Percentiles rank a stretch among this genome's conserved stretches.
phyloP scores from a whole-genome alignment of 768 basidiomycete genomes.

The Suillus discolor region DNA sequence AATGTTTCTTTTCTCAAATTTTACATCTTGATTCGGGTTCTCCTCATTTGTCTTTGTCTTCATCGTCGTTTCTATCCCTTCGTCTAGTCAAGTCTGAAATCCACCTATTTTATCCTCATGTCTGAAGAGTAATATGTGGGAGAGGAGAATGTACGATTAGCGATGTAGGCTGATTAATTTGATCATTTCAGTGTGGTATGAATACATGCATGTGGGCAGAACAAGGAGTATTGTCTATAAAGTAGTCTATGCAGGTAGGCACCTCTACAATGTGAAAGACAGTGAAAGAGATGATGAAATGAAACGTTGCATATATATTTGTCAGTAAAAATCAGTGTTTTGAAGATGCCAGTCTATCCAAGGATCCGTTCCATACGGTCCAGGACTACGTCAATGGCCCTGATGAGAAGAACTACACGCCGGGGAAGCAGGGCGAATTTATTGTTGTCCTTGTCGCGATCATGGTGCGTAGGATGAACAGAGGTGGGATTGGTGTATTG shows the following conservation, averaged over 20 bases:
- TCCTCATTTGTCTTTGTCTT: background rate
- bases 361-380: constrained; percentile 67
- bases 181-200: constrained; percentile 6
- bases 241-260: background rate
- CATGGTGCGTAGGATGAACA: constrained; percentile 18
- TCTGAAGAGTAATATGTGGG: constrained; percentile 4
- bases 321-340: background rate
- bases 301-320: background rate
- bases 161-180: background rate
- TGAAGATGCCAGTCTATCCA: constrained; percentile 18
- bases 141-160: constrained; percentile 7
- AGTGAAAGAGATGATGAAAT: too few relatives aligned
- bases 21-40: constrained; percentile 7
- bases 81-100: constrained; percentile 3
- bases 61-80: background rate
- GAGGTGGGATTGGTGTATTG: constrained; percentile 28
- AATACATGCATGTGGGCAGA: background rate
- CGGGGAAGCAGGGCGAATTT: constrained; percentile 51
- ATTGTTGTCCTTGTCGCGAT: constrained; percentile 21
- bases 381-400: constrained; percentile 61
- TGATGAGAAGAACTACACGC: constrained; percentile 59
- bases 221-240: background rate
- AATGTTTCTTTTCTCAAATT: constrained; percentile 15
- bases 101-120: constrained; percentile 2
- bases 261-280: background rate